Evolutionary conservation across 148 eudicot genomes (phyloP), one percentile per base, ranked within the genome.

Genomic region (Cornus suecica): DNA sequence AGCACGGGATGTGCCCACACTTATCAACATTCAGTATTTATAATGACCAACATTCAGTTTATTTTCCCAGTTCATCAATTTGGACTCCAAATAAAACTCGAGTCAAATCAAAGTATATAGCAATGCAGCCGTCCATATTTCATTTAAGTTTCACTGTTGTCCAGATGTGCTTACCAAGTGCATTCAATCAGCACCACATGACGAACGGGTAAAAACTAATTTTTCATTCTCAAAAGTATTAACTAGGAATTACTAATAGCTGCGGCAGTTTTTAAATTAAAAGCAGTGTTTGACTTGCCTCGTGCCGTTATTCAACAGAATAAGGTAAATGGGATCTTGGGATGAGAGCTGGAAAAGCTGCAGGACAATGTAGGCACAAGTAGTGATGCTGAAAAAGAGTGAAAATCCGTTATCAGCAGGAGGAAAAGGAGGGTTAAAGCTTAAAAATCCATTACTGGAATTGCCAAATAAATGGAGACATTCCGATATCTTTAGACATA

Each of bases 341-440:
- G 83, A 65, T 52, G 90, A 81, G 74, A 93, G 90, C 54, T 74
- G 79, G 83, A 91, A 77, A 25, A 93, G 78, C 70, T 93, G 88
- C 41, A 78, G 72, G 48, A 79, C 88, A 66, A 93, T 74, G 72
- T 91, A 93, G 51, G 79, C 89, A 79, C 97, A 90, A 56, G 92
- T 91, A 8, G 79, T 61, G 27, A 89, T 70, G 84, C 97, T 93
- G 90, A 69, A 81, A 81, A 84, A 76, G 70, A 22, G n/a, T 32
- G 9, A n/a, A 75, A 42, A 48, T 48, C 4, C 54, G 15, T 48
- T 37, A 37, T 52, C 58, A 52, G 22, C 18, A 1, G 62, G n/a
- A 58, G 62, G n/a, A 18, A 58, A 58, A 58, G 9, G 10, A 58
- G 20, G 23, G 6, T 24, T 2, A 58, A 20, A 14, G 62, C 62